Evolutionary conservation across 371 early-diverging fungal genomes (phyloP).

Genomic region (Zychaea mexicana): DNA sequence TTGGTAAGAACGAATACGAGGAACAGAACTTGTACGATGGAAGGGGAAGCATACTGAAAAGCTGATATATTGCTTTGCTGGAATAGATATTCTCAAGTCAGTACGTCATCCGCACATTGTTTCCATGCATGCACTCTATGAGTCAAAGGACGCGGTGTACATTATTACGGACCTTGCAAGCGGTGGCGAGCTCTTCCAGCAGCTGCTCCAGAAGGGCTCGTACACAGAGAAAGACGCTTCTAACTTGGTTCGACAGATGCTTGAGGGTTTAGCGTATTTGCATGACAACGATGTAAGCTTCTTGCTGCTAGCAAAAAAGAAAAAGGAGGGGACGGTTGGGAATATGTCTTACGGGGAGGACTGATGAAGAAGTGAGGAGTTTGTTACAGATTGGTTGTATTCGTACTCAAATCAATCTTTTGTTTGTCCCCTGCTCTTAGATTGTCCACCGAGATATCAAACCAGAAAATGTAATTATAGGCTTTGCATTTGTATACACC

Average conservation of each 20-base stretch:
- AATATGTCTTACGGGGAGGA: not conserved
- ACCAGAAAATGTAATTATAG: slow-evolving; percentile 69
- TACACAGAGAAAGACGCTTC: slow-evolving; percentile 81
- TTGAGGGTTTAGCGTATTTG: slow-evolving; percentile 78
- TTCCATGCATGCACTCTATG: slow-evolving; percentile 77
- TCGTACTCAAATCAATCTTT: not conserved
- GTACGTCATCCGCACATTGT: slow-evolving; percentile 84
- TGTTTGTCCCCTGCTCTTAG: slow-evolving; percentile 13
- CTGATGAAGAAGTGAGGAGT: not conserved
- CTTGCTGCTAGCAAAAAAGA: not conserved
- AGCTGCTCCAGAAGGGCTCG: slow-evolving; percentile 74
- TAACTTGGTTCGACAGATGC: slow-evolving; percentile 68
- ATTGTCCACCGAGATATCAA: slow-evolving; percentile 90
- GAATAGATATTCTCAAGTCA: slow-evolving; percentile 67
- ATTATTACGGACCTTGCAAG: slow-evolving; percentile 84
- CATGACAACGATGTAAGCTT: slow-evolving; percentile 69
- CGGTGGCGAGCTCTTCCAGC: slow-evolving; percentile 90
- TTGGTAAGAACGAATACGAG: slow-evolving; percentile 36
- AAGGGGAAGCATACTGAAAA: not conserved
- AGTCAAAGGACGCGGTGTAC: slow-evolving; percentile 79
- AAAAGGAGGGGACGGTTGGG: not conserved
- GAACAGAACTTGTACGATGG: not conserved
- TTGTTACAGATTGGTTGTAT: not conserved
- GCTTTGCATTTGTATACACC: no score
- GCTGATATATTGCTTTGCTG: not conserved